Base-by-base conservation (phyloP, 2,329 filamentous ascomycete genomes). In the Fusarium abutilonis region DNA sequence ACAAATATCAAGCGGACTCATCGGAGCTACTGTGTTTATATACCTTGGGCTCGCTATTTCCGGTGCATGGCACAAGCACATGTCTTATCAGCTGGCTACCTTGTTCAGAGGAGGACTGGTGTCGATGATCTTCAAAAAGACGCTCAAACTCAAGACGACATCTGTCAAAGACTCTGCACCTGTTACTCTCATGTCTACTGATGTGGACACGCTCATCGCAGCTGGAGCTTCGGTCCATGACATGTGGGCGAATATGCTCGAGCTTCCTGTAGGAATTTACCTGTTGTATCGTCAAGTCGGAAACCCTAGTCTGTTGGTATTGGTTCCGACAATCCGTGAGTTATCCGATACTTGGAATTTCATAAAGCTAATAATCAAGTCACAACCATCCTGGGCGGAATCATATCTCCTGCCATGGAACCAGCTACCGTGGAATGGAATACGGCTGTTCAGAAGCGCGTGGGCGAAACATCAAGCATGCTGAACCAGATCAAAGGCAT, bases 101-200 rank as follows among this genome's bases (percentile, higher is more conserved):
- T 74, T 76, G 70, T 68, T 72, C 29, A 73, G 77, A 19, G 76
- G 72, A 2, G 73, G 70, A 1, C 52, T 79, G 2, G 66, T 75
- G 4, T 78, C 80, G 0, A 72, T 85, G 62, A 78, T 87, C 2
- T 86, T 82, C 63, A 76, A 77, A 15, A 81, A 82, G 63, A 81
- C 79, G 0, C 54, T 80, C 1, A 62, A 67, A 1, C 57, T 80
- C 14, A 70, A 70, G 10, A 66, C 70, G 0, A 60, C 68, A 1
- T 60, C 69, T 1, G 67, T 74, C 21, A 74, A 77, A 14, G 76
- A 78, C 19, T 72, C 73, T 1, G 74, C 75, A 1, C 73, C 79
- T 1, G 63, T 79, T 5, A 82, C 79, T 1, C 70, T 82, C 8
- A 82, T 83, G 78, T 78, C 75, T 14, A 76, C 78, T 1, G 80